Percentiles rank a stretch among this genome's conserved stretches.
Evolutionary conservation across 169 alveolate species (phyloP).

Genomic region (Fabrea salina): DNA sequence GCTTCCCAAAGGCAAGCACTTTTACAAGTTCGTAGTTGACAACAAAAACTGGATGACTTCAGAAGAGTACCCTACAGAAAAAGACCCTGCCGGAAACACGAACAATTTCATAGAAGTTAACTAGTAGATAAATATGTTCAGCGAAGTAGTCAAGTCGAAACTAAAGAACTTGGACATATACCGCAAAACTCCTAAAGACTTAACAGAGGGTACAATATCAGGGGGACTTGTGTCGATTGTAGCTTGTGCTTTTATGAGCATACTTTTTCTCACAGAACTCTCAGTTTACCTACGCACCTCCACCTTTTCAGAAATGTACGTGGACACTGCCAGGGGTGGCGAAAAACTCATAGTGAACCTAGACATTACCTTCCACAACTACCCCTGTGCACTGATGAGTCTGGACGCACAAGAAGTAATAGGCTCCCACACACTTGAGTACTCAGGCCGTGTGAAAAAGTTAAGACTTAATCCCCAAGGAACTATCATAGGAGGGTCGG

Average conservation of each 20-base stretch:
- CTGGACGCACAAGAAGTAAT: conserved; percentile 82
- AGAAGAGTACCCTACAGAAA: conserved; percentile 73
- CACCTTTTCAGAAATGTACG: conserved; percentile 70
- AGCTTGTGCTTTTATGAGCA: conserved; percentile 51
- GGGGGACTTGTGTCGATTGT: conserved; percentile 82
- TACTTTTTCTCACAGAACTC: conserved; percentile 71
- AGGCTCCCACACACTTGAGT: conserved; percentile 82
- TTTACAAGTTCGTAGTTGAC: conserved; percentile 84
- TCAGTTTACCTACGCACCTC: conserved; percentile 52
- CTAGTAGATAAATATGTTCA: too few species aligned
- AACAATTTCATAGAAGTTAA: conserved; percentile 70
- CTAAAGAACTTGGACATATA: conserved; percentile 67
- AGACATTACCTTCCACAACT: conserved; percentile 71
- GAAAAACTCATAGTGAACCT: conserved; percentile 70
- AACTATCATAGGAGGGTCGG: conserved; percentile 34
- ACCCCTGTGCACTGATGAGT: conserved; percentile 81
- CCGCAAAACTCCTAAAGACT: conserved; percentile 75
- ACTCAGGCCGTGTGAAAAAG: conserved; percentile 69
- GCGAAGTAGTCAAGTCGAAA: background rate
- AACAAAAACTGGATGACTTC: conserved; percentile 82
- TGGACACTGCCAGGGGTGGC: conserved; percentile 63
- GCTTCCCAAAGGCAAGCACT: conserved; percentile 73
- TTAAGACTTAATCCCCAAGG: conserved; percentile 53
- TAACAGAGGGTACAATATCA: conserved; percentile 77
- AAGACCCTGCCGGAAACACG: conserved; percentile 76